Base-by-base conservation (phyloP, 179 eudicot genomes). In the Spinacia oleracea region DNA sequence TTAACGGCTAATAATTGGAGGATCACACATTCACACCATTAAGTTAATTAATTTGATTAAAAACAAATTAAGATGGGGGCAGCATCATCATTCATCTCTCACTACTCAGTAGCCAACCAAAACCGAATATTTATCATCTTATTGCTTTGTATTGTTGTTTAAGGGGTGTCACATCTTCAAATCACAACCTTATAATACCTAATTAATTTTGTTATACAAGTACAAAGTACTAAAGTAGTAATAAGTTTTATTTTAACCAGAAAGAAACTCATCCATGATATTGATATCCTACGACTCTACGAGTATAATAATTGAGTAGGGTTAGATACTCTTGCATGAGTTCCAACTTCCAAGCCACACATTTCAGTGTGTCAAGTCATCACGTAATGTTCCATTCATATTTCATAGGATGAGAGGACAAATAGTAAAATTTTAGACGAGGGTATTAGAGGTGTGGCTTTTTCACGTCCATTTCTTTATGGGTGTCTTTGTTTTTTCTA, bases 101-200 rank as follows among this genome's bases (percentile, higher is more conserved):
- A 67, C 71, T 35, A 69, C 46, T 67, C 71, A 67, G 50, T 35
- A 69, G 72, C 72, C 53, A 69, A 43, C 34, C 72, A 43, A 42
- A 69, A 69, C 25, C 18, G 72, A 69, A 69, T 43, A 69, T 35
- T 67, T 69, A 69, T 69, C 32, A 4, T 38, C 53, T 69, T 68
- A n/a, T n/a, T 14, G 8, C 18, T 40, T 63, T 9, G 23, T 5
- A 38, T 38, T 67, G 48, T 67, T 29, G 15, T 64, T 64, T 66
- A 18, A 66, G 46, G 70, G 42, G 21, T 69, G 72, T 69, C 72
- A 69, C 53, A 11, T 69, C 70, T 42, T 69, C 46, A n/a, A 69
- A 42, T 23, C 43, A 42, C 34, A 9, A 66, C 34, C 40, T 69
- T 42, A n/a, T n/a, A n/a, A n/a, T n/a, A n/a, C n/a, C n/a, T n/a